These are phyloP conservation scores for Neonectria sp. DNA, from an alignment of 2,329 filamentous ascomycete species.

Conservation along the genomic window DNA sequence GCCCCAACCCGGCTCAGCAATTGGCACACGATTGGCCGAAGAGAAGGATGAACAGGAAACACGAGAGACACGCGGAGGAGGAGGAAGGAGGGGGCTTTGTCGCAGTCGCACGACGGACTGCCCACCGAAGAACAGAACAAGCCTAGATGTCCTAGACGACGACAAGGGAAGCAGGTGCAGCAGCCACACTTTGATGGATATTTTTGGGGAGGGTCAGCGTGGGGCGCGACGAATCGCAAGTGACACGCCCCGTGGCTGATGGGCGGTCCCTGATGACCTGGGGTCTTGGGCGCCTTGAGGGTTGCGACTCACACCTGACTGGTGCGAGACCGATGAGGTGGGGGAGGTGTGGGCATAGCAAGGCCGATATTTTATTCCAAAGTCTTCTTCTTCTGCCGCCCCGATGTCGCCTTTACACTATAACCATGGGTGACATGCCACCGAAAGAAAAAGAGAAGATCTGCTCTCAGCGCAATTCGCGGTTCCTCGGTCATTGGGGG, in stretches of 20 bases:
- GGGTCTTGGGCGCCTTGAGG: constrained; percentile 5
- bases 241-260: constrained; percentile 26
- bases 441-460: constrained; percentile 7
- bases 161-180: constrained; percentile 9
- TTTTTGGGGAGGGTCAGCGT: constrained; percentile 44
- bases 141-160: neutral
- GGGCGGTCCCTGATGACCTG: constrained; percentile 26
- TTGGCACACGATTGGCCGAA: constrained; percentile 24
- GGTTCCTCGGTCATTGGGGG: constrained; percentile 2
- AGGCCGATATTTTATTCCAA: constrained; percentile 15
- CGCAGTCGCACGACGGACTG: constrained; percentile 30
- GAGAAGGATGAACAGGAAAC: constrained; percentile 5
- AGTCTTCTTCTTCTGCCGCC: constrained; percentile 8
- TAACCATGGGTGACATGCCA: constrained; percentile 26
- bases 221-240: constrained; percentile 24
- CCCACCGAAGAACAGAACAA: constrained; percentile 28
- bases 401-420: constrained; percentile 26
- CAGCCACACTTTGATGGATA: constrained; percentile 41
- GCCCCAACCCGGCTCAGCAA: constrained; percentile 1
- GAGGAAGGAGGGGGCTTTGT: constrained; percentile 26
- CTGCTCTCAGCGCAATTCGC: constrained; percentile 21
- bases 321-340: constrained; percentile 5
- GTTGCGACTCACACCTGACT: constrained; percentile 24
- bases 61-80: constrained; percentile 7
- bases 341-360: constrained; percentile 15